These are phyloP conservation scores for Recurvomyces mirabilis DNA, from an alignment of 495 filamentous ascomycete genomes.

Conservation along the genomic window DNA sequence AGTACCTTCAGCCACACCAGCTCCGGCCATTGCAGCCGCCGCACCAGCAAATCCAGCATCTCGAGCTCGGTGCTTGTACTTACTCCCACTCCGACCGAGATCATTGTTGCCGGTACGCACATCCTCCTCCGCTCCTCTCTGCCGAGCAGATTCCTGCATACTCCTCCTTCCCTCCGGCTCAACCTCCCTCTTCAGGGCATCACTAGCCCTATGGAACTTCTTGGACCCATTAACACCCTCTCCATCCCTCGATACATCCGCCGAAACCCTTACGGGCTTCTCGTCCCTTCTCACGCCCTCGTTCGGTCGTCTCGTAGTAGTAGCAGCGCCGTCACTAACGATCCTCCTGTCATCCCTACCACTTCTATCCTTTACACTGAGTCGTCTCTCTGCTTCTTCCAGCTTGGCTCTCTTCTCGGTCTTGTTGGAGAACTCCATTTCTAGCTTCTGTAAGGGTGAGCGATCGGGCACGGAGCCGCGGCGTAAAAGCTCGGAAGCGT, in stretches of 20 bases:
- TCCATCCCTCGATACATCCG: background rate
- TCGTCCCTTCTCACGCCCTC: conserved; percentile 3
- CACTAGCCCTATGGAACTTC: conserved; percentile 2
- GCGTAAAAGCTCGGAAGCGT: conserved; percentile 1
- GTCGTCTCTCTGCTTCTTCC: conserved; percentile 61
- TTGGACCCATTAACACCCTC: background rate
- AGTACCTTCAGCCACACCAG: background rate
- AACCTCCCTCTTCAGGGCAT: background rate
- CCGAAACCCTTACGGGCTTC: background rate
- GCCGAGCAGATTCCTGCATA: background rate
- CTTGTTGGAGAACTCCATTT: conserved; percentile 76
- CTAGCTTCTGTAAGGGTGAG: conserved; percentile 84
- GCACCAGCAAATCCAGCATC: conserved; percentile 21
- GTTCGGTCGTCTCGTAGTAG: background rate
- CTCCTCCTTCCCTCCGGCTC: background rate
- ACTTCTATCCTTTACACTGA: conserved; percentile 17
- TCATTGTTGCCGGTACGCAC: no score
- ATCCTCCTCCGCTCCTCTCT: no score
- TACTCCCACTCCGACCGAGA: conserved; percentile 2
- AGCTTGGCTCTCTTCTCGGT: conserved; percentile 74
- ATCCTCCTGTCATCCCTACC: conserved; percentile 9
- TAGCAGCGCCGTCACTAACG: conserved; percentile 16
- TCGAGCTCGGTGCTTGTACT: conserved; percentile 16
- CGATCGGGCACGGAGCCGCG: conserved; percentile 58
- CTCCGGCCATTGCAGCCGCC: conserved; percentile 14